phyloP scores from a whole-genome alignment of 1,139 yeast species.

The Kurtzmaniella quercitrusa region DNA sequence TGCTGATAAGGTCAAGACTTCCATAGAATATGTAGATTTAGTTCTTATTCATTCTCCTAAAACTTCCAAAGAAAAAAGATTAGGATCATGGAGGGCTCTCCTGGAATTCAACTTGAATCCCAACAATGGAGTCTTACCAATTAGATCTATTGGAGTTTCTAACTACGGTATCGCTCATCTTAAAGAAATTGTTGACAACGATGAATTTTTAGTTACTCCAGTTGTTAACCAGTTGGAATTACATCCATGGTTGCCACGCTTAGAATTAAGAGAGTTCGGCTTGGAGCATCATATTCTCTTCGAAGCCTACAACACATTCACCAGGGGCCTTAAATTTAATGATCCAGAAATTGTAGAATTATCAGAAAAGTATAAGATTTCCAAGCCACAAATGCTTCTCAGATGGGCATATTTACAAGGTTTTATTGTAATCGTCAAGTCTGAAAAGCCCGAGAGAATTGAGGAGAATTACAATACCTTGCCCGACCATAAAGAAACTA shows the following conservation, averaged over 20 bases:
- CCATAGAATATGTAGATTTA: slow-evolving; percentile 45
- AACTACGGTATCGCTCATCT: slow-evolving; percentile 34
- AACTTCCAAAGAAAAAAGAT: slow-evolving; percentile 25
- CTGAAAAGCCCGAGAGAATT: slow-evolving; percentile 49
- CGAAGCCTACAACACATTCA: slow-evolving; percentile 71
- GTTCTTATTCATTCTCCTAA: slow-evolving; percentile 34
- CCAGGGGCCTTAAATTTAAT: slow-evolving; percentile 52
- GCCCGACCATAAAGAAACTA: slow-evolving; percentile 22
- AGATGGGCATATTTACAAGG: slow-evolving; percentile 49
- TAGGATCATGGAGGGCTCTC: slow-evolving; percentile 38
- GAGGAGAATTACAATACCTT: slow-evolving; percentile 31
- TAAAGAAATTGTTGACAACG: slow-evolving; percentile 30
- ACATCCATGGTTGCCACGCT: slow-evolving; percentile 44
- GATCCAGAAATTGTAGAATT: slow-evolving; percentile 43
- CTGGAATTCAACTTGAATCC: slow-evolving; percentile 32
- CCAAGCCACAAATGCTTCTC: slow-evolving; percentile 27
- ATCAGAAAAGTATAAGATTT: slow-evolving; percentile 19
- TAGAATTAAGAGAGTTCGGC: slow-evolving; percentile 34
- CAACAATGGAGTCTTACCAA: slow-evolving; percentile 21
- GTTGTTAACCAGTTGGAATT: slow-evolving; percentile 43
- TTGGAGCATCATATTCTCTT: slow-evolving; percentile 39
- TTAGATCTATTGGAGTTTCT: slow-evolving; percentile 42
- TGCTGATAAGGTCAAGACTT: slow-evolving; percentile 25
- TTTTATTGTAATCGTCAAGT: slow-evolving; percentile 69
- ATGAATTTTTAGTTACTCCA: slow-evolving; percentile 32